Percentiles rank a stretch among this genome's conserved stretches.
Evolutionary conservation across 352 stramenopile species (phyloP).

Genomic region (Pythium monospermum): DNA sequence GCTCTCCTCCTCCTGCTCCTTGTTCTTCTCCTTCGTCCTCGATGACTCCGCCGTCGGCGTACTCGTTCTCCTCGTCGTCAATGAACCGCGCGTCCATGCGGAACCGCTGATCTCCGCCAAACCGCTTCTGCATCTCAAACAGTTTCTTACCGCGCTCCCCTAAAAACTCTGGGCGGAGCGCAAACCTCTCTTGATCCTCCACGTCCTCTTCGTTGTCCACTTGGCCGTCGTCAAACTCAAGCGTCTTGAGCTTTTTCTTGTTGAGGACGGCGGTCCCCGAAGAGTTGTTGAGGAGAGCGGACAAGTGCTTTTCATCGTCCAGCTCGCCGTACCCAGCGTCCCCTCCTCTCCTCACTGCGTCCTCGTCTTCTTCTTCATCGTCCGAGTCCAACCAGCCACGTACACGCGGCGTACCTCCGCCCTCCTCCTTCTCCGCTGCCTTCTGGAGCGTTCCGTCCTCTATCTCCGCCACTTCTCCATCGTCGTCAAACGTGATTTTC

Average conservation of each 20-base stretch:
- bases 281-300: not conserved
- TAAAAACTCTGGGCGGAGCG: slow-evolving; percentile 65
- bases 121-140: slow-evolving; percentile 82
- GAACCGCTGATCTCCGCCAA: slow-evolving; percentile 73
- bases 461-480: slow-evolving; percentile 48
- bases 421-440: slow-evolving; percentile 13
- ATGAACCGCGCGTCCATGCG: slow-evolving; percentile 73
- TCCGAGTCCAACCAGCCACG: slow-evolving; percentile 57
- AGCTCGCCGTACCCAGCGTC: slow-evolving; percentile 18
- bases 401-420: slow-evolving; percentile 14
- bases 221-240: slow-evolving; percentile 39
- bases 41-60: slow-evolving; percentile 29
- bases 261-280: not conserved
- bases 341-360: no score
- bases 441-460: slow-evolving; percentile 10
- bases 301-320: slow-evolving; percentile 18
- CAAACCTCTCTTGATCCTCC: slow-evolving; percentile 38
- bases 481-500: slow-evolving; percentile 78
- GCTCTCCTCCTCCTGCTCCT: slow-evolving; percentile 10
- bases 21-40: slow-evolving; percentile 25
- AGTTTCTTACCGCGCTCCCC: slow-evolving; percentile 62
- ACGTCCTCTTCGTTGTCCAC: slow-evolving; percentile 24
- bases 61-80: slow-evolving; percentile 61
- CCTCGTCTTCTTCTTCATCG: slow-evolving; percentile 34
- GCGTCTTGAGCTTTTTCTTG: slow-evolving; percentile 22